Evolutionary conservation across 1,284 basidiomycete genomes (phyloP), one percentile per base, ranked within the genome.

Genomic region (Fomitopsis schrenkii): DNA sequence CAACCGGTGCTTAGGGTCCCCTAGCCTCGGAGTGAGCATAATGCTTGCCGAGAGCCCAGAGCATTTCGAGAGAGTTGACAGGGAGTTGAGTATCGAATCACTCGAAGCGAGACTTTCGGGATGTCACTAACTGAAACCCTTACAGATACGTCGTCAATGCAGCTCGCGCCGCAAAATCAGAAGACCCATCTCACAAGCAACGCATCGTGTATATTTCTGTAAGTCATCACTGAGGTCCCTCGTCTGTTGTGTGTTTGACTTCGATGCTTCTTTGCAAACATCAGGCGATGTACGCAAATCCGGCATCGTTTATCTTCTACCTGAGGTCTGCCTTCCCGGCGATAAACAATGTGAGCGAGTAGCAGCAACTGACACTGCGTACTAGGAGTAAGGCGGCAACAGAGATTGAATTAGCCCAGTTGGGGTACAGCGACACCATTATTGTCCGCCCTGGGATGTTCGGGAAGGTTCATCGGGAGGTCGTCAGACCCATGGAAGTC

Each of bases 191-290:
- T 5, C 73, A 76, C 54, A 62, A 73, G 3, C 88, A 92, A 65
- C 80, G 83, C 0, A 63, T 93, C 8, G 77, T 93, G 8, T 93
- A 93, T 70, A 71, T 88, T 59, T 93, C 90, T 2, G 88, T 88
- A 60, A 52, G 80, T 5, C 4, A 33, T 33, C 30, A 33, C 8
- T 33, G 30, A 8, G 30, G 30, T 5, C 8, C 8, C 4, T 33
- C 8, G 30, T 8, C 5, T 5, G 30, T 5, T 33, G 30, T 33
- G 30, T 33, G 30, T 33, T 33, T 33, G 30, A 33, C 30, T 33
- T 5, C 30, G 30, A 5, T 33, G 30, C 8, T 5, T 33, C 30
- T 8, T 33, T 72, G 26, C 7, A 88, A 86, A 5, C 8, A 8
- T 78, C 79, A 17, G 38, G 3, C 0, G 79, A 17, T 22, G 15